These are phyloP conservation scores for Nemania bipapillata DNA, from an alignment of 2,329 filamentous ascomycete genomes.

Conservation along the genomic window DNA sequence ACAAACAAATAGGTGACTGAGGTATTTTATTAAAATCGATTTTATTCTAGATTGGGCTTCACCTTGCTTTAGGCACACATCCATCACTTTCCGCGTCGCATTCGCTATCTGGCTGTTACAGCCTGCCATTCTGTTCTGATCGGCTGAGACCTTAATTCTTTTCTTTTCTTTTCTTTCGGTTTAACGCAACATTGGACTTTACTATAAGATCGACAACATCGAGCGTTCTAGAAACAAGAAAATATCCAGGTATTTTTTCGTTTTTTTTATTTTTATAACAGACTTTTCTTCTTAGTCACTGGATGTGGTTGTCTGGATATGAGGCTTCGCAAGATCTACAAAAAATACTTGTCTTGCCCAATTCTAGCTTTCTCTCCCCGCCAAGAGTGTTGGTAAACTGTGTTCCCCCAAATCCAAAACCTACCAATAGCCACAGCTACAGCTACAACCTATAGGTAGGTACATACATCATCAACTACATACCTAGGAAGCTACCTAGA, in stretches of 20 bases:
- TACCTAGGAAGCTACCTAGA: not conserved
- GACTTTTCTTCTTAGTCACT: not conserved
- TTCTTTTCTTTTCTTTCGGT: not conserved
- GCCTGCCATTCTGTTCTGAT: not conserved
- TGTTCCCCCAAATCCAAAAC: not conserved
- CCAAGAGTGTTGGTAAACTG: slow-evolving; percentile 8
- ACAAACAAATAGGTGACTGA: not conserved
- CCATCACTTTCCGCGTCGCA: slow-evolving; percentile 15
- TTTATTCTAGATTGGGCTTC: slow-evolving; percentile 10
- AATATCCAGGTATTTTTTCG: not conserved
- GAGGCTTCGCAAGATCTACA: slow-evolving; percentile 12
- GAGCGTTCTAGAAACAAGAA: not conserved
- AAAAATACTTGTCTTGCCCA: slow-evolving; percentile 1
- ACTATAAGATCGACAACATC: not conserved
- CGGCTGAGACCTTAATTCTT: slow-evolving; percentile 2
- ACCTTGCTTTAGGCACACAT: slow-evolving; percentile 7
- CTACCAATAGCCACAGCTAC: not conserved
- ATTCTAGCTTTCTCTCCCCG: slow-evolving; percentile 15
- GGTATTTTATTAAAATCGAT: slow-evolving; percentile 4
- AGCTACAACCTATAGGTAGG: not conserved
- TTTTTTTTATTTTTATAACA: not conserved
- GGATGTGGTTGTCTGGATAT: not conserved
- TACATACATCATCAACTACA: not conserved
- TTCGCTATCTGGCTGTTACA: slow-evolving; percentile 8
- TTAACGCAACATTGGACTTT: not conserved